Base-by-base conservation (phyloP, 305 asterid genomes). In the Fraxinus platypoda region DNA sequence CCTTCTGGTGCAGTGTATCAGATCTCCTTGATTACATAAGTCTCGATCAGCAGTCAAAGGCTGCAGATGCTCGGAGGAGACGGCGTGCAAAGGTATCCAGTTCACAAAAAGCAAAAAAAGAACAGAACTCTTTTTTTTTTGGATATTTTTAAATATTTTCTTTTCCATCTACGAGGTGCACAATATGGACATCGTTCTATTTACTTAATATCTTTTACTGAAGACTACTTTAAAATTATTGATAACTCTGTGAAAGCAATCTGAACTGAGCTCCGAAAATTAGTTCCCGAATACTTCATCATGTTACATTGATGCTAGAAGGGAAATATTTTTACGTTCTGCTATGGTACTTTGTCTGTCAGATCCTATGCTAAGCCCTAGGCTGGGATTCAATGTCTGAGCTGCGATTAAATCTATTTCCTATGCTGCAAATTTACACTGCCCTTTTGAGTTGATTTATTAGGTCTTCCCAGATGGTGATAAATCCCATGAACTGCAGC, bases 1-100 rank as follows among this genome's bases (percentile, higher is more conserved):
- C 85, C 84, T 86, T 85, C 66, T 85, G 77, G 49, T 90, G 90
- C 94, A 97, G 99, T 85, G 99, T 97, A 77, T 92, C 99, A 75
- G 99, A 97, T 91, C 99, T 97, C 88, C 98, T 97, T 74, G 97
- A 95, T 87, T 97, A 88, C 85, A 97, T 95, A 83, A 95, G 91
- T 89, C 97, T 98, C 49, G 94, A 90, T 86, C 97, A 90, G 86
- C 91, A 88, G 78, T 90, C 98, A 46, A 97, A 90, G 91, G 92
- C 91, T 6, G 78, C 75, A 13, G 97, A 92, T 88, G 93, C 90
- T 79, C 96, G 88, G 80, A 92, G 93, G 85, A 93, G 89, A 86
- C 92, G 98, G 2, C 97, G 98, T 72, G 90, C 94, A 34, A 97
- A 97, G 98, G 99, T 97, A 87, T 72, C 30, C 54, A 19, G 52